Evolutionary conservation across 192 early-diverging fungal species (phyloP).

Genomic region (Dissophora globulifera): DNA sequence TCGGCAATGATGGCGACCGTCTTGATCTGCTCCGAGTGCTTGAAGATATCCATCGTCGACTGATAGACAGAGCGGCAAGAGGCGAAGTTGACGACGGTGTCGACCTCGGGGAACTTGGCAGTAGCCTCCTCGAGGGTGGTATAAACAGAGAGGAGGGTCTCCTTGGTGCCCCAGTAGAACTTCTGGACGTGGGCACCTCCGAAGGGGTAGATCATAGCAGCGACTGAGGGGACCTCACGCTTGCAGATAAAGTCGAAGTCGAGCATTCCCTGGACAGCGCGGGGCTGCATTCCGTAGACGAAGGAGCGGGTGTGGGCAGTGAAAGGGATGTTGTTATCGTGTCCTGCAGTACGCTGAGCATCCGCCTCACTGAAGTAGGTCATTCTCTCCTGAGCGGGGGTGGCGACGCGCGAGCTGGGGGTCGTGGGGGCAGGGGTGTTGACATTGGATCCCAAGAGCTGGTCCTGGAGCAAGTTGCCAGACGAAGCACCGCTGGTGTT

Average conservation of each 20-base stretch:
- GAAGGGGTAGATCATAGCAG: slow-evolving; percentile 99
- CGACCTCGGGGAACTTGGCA: slow-evolving; percentile 91
- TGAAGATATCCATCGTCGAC: slow-evolving; percentile 90
- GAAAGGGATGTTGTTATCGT: slow-evolving; percentile 81
- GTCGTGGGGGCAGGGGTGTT: slow-evolving; percentile 8
- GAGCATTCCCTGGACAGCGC: slow-evolving; percentile 98
- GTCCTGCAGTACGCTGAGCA: slow-evolving; percentile 13
- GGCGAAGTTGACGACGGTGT: slow-evolving; percentile 98
- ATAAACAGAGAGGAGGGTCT: slow-evolving; percentile 95
- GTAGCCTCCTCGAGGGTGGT: slow-evolving; percentile 87
- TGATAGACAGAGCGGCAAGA: slow-evolving; percentile 95
- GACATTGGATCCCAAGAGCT: slow-evolving; percentile 60
- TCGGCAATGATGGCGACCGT: slow-evolving; percentile 98
- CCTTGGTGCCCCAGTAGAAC: slow-evolving; percentile 99
- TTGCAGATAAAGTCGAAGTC: slow-evolving; percentile 99
- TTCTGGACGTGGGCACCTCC: slow-evolving; percentile 99
- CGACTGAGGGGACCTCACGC: slow-evolving; percentile 89
- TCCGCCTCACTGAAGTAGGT: slow-evolving; percentile 57
- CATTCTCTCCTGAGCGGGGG: slow-evolving; percentile 60
- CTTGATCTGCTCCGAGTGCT: slow-evolving; percentile 81
- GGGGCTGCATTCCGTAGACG: slow-evolving; percentile 99
- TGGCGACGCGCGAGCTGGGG: slow-evolving; percentile 47
- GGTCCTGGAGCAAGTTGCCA: slow-evolving; percentile 71
- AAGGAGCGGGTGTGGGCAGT: slow-evolving; percentile 87
- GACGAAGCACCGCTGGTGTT: slow-evolving; percentile 16